These are phyloP conservation scores for Corrigiola litoralis DNA, from an alignment of 179 eudicot genomes.

Conservation along the genomic window DNA sequence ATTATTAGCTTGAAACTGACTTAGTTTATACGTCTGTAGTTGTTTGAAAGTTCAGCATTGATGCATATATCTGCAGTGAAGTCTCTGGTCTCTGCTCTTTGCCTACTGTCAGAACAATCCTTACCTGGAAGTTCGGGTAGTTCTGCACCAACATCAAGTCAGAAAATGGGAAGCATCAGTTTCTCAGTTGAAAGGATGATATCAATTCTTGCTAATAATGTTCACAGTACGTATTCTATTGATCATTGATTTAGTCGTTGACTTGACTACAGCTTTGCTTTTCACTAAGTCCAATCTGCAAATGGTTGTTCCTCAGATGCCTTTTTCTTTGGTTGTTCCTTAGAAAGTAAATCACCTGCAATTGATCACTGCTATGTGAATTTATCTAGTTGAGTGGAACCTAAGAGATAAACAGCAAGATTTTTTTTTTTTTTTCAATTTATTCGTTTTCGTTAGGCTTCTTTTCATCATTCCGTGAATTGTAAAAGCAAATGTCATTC, in stretches of 20 bases:
- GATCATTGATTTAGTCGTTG: neutral
- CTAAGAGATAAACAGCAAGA: too few species aligned
- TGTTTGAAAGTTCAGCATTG: slow-evolving; percentile 90
- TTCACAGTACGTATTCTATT: slow-evolving; percentile 56
- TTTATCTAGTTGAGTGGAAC: too few species aligned
- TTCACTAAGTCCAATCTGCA: neutral
- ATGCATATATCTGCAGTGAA: slow-evolving; percentile 91
- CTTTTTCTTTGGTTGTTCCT: neutral
- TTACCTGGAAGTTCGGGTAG: slow-evolving; percentile 50
- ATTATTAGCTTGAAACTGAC: slow-evolving; percentile 14
- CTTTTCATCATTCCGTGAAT: too few species aligned
- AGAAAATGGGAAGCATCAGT: slow-evolving; percentile 84
- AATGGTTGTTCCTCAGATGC: neutral
- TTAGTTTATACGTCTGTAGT: slow-evolving; percentile 36
- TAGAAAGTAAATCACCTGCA: neutral
- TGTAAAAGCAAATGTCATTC: too few species aligned
- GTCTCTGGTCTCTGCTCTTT: slow-evolving; percentile 90
- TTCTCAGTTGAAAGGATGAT: slow-evolving; percentile 90
- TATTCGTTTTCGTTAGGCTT: too few species aligned
- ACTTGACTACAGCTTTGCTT: neutral
- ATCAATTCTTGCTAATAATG: slow-evolving; percentile 79
- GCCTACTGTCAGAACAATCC: slow-evolving; percentile 83
- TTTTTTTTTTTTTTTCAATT: too few species aligned
- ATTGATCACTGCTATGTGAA: neutral
- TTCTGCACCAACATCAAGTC: slow-evolving; percentile 59